Conservation (phyloP, 352 stramenopile species). For the Phytophthora sansomeana region DNA sequence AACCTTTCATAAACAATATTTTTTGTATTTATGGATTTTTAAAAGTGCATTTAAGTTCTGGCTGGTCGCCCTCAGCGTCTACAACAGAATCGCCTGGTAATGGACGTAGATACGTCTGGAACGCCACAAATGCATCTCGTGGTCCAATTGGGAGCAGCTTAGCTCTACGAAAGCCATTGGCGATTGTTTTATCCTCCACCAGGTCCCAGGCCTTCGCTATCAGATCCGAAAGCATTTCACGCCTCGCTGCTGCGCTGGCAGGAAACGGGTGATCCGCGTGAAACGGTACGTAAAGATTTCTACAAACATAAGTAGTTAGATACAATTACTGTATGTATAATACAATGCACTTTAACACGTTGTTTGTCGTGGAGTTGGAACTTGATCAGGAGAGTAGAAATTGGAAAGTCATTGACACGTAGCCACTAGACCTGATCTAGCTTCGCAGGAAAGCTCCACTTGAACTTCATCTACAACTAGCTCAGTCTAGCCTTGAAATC, state of each 20-base stretch:
- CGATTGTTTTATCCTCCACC: neutral
- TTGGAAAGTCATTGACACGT: no score
- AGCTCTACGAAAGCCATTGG: neutral
- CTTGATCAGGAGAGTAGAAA: no score
- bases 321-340: constrained; percentile 7
- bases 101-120: neutral
- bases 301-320: neutral
- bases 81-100: neutral
- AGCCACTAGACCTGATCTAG: no score
- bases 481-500: no score
- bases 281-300: constrained; percentile 1
- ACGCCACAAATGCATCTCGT: neutral
- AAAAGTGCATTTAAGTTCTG: no score
- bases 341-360: no score
- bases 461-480: no score
- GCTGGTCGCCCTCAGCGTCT: no score
- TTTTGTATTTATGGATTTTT: no score
- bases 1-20: no score
- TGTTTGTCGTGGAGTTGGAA: no score
- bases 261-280: constrained; percentile 3
- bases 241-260: neutral
- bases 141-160: constrained; percentile 3
- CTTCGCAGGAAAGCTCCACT: no score
- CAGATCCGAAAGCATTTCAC: neutral
- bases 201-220: neutral